Percentiles rank a stretch among this genome's conserved stretches.
Conservation (phyloP, 2,329 filamentous ascomycete species). For the Fusarium incarnatum region DNA sequence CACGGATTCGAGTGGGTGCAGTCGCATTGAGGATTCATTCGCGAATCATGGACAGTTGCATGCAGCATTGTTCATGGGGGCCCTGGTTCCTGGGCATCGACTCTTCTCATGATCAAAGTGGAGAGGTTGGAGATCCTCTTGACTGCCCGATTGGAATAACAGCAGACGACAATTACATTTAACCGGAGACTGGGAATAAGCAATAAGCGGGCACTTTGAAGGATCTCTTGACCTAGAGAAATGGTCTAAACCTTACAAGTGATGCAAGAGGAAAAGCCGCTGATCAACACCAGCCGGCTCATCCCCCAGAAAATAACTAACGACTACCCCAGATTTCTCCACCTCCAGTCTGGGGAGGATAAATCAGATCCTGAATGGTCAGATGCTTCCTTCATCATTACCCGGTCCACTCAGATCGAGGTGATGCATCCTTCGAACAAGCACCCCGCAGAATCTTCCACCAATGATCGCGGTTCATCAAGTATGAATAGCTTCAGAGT, state of each 20-base stretch:
- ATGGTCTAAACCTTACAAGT: not conserved
- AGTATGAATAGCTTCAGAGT: slow-evolving; percentile 6
- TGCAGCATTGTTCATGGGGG: slow-evolving; percentile 1
- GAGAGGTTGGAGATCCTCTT: not conserved
- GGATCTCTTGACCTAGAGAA: not conserved
- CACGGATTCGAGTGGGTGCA: not conserved
- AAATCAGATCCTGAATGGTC: slow-evolving; percentile 28
- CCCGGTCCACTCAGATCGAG: slow-evolving; percentile 40
- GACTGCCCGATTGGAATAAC: not conserved
- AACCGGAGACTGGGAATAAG: slow-evolving; percentile 5
- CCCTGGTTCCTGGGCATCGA: slow-evolving; percentile 6
- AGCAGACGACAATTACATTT: slow-evolving; percentile 1
- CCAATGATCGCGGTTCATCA: slow-evolving; percentile 29
- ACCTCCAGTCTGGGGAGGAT: slow-evolving; percentile 26
- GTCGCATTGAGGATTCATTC: not conserved
- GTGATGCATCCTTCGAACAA: slow-evolving; percentile 1
- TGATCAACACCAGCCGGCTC: slow-evolving; percentile 15
- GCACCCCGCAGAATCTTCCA: slow-evolving; percentile 42
- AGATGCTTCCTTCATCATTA: slow-evolving; percentile 22
- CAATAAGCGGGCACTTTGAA: not conserved
- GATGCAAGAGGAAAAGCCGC: not conserved
- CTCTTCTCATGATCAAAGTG: not conserved
- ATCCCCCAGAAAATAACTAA: slow-evolving; percentile 32
- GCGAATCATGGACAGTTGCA: slow-evolving; percentile 10
- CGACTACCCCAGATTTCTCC: slow-evolving; percentile 46